Evolutionary conservation across 2,329 filamentous ascomycete genomes (phyloP), one percentile per base, ranked within the genome.

Genomic region (Cyanodermella asteris): DNA sequence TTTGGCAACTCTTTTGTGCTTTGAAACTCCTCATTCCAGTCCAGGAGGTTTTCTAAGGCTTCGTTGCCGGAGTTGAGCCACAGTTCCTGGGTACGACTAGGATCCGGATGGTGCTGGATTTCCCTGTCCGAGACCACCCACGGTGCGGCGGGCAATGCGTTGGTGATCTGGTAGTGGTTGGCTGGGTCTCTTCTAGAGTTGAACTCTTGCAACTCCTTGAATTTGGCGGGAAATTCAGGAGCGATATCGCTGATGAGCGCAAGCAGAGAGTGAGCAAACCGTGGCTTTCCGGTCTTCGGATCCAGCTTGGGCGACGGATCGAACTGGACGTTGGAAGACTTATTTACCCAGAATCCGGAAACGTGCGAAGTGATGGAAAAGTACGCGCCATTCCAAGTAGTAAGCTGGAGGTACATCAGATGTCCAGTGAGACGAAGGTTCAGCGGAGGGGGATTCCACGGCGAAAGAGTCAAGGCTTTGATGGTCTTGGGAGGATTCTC

Each of bases 21-120:
- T 49, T 97, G 87, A 44, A 97, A 91, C 45, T 97, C 87, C 48
- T 97, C 87, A 40, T 97, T 97, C 84, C 90, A 97, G 49, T 97
- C 87, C 30, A 87, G 70, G 34, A 97, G 58, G 4, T 81, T 91
- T 43, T 97, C 87, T 0, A 80, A 78, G 45, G 84, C 91, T 42
- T 97, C 87, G 14, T 82, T 72, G 16, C 90, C 90, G 12, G 77
- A 67, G 31, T 94, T 70, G 31, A 97, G 57, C 44, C 78, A 93
- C 24, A 75, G 77, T 56, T 97, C 87, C 51, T 97, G 87, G 13
- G 82, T 77, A 28, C 90, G 69, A 13, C 82, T 78, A 33, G 81
- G 64, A 45, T 97, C 87, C 13, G 82, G 48, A 40, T 73, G 65
- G 46, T 97, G 87, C 29, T 65, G 55, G 5, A 70, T 72, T 8